phyloP scores from a whole-genome alignment of 805 yeast species.

The Saccharomycopsis schoenii region DNA sequence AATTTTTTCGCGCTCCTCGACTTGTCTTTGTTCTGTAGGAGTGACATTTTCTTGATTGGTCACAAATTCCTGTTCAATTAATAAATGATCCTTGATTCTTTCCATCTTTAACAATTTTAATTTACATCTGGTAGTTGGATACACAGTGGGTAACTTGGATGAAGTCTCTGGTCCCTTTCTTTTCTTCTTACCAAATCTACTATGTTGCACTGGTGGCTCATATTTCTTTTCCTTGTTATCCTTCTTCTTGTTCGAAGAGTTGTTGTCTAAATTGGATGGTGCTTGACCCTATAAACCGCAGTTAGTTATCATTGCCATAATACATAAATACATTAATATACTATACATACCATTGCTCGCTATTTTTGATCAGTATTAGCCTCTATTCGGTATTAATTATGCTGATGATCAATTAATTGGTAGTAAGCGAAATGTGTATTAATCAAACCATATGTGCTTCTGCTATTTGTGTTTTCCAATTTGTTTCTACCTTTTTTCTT shows the following conservation, averaged over 20 bases:
- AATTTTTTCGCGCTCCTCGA: constrained; percentile 89
- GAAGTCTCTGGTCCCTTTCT: constrained; percentile 88
- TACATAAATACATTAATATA: too few relatives aligned
- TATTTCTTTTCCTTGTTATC: constrained; percentile 81
- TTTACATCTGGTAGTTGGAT: constrained; percentile 90
- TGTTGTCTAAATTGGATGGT: constrained; percentile 45
- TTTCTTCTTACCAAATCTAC: constrained; percentile 86
- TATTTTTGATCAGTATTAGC: too few relatives aligned
- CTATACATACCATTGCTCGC: too few relatives aligned
- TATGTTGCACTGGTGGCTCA: constrained; percentile 90
- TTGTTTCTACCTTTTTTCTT: background rate
- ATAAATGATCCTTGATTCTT: constrained; percentile 89
- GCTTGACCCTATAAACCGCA: constrained; percentile 36
- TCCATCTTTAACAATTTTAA: constrained; percentile 85
- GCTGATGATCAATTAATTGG: too few relatives aligned
- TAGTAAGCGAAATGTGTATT: too few relatives aligned
- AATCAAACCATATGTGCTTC: too few relatives aligned
- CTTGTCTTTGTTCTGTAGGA: constrained; percentile 94
- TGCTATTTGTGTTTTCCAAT: background rate
- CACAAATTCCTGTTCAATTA: constrained; percentile 92
- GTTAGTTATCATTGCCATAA: too few relatives aligned
- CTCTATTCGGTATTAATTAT: too few relatives aligned
- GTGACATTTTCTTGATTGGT: constrained; percentile 89
- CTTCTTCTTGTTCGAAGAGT: constrained; percentile 37
- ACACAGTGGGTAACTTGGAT: constrained; percentile 73